These are phyloP conservation scores for Fusarium sp. DNA, from an alignment of 2,329 filamentous ascomycete species.

Conservation along the genomic window DNA sequence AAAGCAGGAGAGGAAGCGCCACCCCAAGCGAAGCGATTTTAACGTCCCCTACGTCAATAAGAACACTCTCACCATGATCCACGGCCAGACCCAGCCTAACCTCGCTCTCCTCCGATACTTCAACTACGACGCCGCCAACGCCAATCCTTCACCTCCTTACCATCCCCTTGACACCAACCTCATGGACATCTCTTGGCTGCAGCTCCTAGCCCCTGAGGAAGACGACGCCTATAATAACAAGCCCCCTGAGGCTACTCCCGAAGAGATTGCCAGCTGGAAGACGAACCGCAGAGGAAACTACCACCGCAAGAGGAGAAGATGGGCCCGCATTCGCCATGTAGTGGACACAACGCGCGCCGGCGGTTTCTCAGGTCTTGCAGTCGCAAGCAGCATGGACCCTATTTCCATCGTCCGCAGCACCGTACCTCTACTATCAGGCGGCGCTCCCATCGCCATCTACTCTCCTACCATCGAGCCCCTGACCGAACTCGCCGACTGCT, in stretches of 20 bases:
- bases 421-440: constrained; percentile 84
- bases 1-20: constrained; percentile 45
- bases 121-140: constrained; percentile 79
- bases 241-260: constrained; percentile 69
- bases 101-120: constrained; percentile 91
- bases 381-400: constrained; percentile 86
- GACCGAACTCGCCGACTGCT: constrained; percentile 81
- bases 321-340: constrained; percentile 77
- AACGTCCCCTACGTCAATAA: constrained; percentile 74
- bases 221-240: constrained; percentile 80
- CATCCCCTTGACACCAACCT: constrained; percentile 88
- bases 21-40: constrained; percentile 60
- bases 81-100: constrained; percentile 87
- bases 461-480: constrained; percentile 84
- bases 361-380: constrained; percentile 84
- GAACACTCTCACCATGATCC: constrained; percentile 85
- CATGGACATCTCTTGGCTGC: constrained; percentile 89
- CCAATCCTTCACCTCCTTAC: constrained; percentile 66
- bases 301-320: constrained; percentile 88
- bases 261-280: constrained; percentile 78
- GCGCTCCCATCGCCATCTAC: constrained; percentile 88
- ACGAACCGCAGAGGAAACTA: constrained; percentile 85
- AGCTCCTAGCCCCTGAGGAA: constrained; percentile 80
- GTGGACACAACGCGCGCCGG: constrained; percentile 81
- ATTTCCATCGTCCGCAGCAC: constrained; percentile 78